phyloP scores from a whole-genome alignment of 768 basidiomycete genomes.

The Kwoniella dejecticola region DNA sequence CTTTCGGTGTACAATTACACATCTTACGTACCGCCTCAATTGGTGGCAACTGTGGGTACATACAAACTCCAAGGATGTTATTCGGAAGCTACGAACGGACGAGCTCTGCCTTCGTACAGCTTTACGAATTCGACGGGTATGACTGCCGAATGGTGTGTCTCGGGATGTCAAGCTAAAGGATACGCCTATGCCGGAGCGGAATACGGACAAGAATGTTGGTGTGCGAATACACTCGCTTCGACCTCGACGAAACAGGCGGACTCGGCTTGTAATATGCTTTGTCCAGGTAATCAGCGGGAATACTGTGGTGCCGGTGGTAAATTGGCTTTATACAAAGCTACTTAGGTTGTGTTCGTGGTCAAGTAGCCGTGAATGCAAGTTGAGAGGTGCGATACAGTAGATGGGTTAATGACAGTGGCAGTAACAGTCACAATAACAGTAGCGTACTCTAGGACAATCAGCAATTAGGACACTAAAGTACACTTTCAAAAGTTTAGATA shows the following conservation, averaged over 20 bases:
- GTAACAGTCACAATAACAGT: too few relatives aligned
- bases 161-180: constrained; percentile 62
- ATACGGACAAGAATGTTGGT: constrained; percentile 59
- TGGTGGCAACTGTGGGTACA: constrained; percentile 21
- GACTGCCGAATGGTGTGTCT: constrained; percentile 62
- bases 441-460: too few relatives aligned
- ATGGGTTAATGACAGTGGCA: too few relatives aligned
- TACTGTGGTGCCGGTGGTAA: constrained; percentile 41
- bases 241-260: constrained; percentile 58
- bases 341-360: neutral
- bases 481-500: too few relatives aligned
- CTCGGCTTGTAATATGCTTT: constrained; percentile 70
- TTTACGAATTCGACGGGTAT: constrained; percentile 12
- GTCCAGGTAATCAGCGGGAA: constrained; percentile 60
- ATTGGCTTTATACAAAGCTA: constrained; percentile 12
- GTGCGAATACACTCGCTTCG: constrained; percentile 66
- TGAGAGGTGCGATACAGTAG: too few relatives aligned
- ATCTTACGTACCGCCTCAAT: constrained; percentile 9
- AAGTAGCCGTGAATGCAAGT: neutral
- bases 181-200: constrained; percentile 73
- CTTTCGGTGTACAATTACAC: constrained; percentile 32
- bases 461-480: too few relatives aligned
- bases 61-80: constrained; percentile 22
- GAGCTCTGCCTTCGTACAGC: constrained; percentile 8
- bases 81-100: constrained; percentile 3